Percentiles rank a stretch among this genome's conserved stretches.
Evolutionary conservation across 1,284 basidiomycete species (phyloP).

Genomic region (Amylostereum chailletii): DNA sequence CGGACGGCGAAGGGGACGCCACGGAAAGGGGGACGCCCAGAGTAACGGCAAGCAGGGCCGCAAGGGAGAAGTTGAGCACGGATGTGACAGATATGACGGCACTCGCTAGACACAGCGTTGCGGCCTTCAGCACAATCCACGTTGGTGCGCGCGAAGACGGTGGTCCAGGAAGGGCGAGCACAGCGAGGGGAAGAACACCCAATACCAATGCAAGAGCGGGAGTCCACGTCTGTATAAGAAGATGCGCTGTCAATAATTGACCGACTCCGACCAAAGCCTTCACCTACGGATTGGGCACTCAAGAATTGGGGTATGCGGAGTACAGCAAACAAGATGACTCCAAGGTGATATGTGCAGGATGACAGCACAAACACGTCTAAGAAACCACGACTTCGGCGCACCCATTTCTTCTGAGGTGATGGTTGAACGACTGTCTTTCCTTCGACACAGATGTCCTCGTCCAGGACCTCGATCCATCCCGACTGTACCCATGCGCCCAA

Average conservation of each 20-base stretch:
- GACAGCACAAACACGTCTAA: constrained; percentile 14
- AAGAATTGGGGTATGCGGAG: no score
- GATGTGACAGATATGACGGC: constrained; percentile 78
- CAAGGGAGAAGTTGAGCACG: constrained; percentile 86
- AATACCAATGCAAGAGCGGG: constrained; percentile 15
- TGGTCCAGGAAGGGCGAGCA: constrained; percentile 13
- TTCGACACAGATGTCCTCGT: constrained; percentile 17
- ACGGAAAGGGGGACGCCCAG: constrained; percentile 55
- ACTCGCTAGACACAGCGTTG: constrained; percentile 72
- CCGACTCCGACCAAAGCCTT: no score
- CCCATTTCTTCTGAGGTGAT: constrained; percentile 21
- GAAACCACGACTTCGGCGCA: constrained; percentile 35
- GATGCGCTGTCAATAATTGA: no score
- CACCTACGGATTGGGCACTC: no score
- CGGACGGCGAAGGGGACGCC: constrained; percentile 25
- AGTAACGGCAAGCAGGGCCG: constrained; percentile 55
- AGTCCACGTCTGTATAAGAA: no score
- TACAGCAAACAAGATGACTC: no score
- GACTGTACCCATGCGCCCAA: constrained; percentile 64
- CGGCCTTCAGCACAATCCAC: constrained; percentile 51
- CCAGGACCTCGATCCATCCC: constrained; percentile 35
- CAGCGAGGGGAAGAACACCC: constrained; percentile 14
- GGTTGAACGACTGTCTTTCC: constrained; percentile 13
- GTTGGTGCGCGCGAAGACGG: constrained; percentile 25
- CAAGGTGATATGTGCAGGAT: no score